These are phyloP conservation scores for Pythium chondricola DNA, from an alignment of 352 stramenopile species.

Conservation along the genomic window DNA sequence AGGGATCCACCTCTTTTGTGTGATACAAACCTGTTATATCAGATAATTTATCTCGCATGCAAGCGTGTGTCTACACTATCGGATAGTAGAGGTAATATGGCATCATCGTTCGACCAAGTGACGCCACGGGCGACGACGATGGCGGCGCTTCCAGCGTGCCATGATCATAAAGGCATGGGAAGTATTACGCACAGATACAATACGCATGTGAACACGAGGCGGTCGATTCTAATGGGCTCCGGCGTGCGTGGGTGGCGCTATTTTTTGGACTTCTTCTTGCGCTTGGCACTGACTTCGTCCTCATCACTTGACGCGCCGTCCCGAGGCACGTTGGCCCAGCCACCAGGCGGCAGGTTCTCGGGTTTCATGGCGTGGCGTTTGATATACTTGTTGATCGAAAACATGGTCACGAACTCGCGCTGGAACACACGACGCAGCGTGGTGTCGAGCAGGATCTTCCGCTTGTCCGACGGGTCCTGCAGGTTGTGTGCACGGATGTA, in stretches of 20 bases:
- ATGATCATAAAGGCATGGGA: too few relatives aligned
- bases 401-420: slow-evolving; percentile 84
- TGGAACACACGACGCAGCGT: slow-evolving; percentile 79
- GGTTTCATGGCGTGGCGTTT: slow-evolving; percentile 80
- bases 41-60: too few relatives aligned
- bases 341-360: slow-evolving; percentile 49
- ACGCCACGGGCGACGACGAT: too few relatives aligned
- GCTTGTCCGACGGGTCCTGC: slow-evolving; percentile 93
- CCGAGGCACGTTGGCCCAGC: slow-evolving; percentile 65
- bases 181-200: too few relatives aligned
- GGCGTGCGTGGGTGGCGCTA: too few relatives aligned
- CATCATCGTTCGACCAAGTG: too few relatives aligned
- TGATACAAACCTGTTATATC: not conserved
- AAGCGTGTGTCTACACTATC: too few relatives aligned
- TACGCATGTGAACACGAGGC: too few relatives aligned
- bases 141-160: too few relatives aligned
- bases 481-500: slow-evolving; percentile 95
- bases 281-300: slow-evolving; percentile 37
- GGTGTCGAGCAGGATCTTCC: slow-evolving; percentile 90
- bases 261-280: slow-evolving; percentile 23
- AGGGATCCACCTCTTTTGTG: not conserved
- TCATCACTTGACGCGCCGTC: slow-evolving; percentile 78
- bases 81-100: too few relatives aligned
- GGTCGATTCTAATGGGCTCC: too few relatives aligned
- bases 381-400: slow-evolving; percentile 88